Conservation (phyloP, 2,329 filamentous ascomycete species). For the Exophiala oligosperma region DNA sequence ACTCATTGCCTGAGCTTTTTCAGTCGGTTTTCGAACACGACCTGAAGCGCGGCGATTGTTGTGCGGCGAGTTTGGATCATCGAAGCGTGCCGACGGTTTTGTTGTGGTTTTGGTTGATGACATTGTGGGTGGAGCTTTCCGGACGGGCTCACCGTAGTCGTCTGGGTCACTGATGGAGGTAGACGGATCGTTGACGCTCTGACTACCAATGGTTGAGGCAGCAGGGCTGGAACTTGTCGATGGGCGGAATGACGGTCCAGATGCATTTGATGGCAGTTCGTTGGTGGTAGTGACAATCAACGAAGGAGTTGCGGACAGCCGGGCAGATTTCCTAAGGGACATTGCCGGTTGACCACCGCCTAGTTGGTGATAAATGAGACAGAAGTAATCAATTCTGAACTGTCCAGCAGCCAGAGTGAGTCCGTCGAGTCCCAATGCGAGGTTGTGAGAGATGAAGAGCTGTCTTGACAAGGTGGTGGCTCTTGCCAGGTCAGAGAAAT, state of each 20-base stretch:
- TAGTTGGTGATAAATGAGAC: background rate
- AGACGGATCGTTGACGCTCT: slow-evolving; percentile 3
- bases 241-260: background rate
- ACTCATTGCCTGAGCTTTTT: slow-evolving; percentile 22
- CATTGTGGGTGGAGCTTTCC: slow-evolving; percentile 3
- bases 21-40: slow-evolving; percentile 22
- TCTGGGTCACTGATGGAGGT: slow-evolving; percentile 17
- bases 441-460: background rate
- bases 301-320: slow-evolving; percentile 17
- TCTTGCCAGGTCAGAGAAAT: background rate
- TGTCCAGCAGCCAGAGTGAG: background rate
- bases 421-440: background rate
- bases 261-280: slow-evolving; percentile 3
- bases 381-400: background rate
- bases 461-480: background rate
- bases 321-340: slow-evolving; percentile 8
- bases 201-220: slow-evolving; percentile 7
- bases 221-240: slow-evolving; percentile 12
- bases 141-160: slow-evolving; percentile 14
- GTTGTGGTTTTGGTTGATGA: slow-evolving; percentile 15
- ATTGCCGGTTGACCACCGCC: slow-evolving; percentile 12
- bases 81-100: background rate
- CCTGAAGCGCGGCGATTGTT: slow-evolving; percentile 15
- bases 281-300: background rate
- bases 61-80: background rate